Conservation (phyloP, 306 rosid species). For the Fragaria nilgerrensis region DNA sequence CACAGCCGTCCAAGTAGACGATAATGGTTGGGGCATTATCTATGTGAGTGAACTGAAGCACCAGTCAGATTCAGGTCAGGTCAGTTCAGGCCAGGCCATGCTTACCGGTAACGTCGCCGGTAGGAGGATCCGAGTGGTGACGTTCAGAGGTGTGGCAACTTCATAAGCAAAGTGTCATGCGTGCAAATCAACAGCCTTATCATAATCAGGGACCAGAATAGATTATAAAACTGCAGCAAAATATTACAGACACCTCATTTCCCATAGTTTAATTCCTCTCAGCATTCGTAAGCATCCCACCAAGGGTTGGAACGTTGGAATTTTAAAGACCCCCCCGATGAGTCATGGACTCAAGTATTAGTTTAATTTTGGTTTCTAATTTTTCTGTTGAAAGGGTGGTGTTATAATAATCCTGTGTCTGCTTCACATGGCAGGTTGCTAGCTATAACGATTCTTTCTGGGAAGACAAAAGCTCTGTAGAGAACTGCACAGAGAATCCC, state of each 20-base stretch:
- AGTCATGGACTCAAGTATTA: slow-evolving; percentile 20
- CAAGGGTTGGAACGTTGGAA: slow-evolving; percentile 40
- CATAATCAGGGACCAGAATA: slow-evolving; percentile 19
- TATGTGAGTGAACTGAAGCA: background rate
- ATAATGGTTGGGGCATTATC: slow-evolving; percentile 11
- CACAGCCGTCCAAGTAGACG: slow-evolving; percentile 36
- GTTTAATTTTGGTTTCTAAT: background rate
- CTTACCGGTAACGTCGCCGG: background rate
- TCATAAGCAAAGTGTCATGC: slow-evolving; percentile 39
- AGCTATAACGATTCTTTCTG: slow-evolving; percentile 29
- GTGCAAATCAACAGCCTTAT: slow-evolving; percentile 37
- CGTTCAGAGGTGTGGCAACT: slow-evolving; percentile 23
- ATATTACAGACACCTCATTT: slow-evolving; percentile 24
- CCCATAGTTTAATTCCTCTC: slow-evolving; percentile 33
- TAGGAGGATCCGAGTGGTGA: slow-evolving; percentile 15
- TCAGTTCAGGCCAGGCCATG: background rate
- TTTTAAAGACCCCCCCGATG: slow-evolving; percentile 21
- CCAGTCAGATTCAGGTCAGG: background rate
- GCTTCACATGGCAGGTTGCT: slow-evolving; percentile 68
- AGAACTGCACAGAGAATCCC: slow-evolving; percentile 63
- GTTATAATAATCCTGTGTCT: slow-evolving; percentile 17
- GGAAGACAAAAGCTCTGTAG: slow-evolving; percentile 45
- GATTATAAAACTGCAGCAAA: slow-evolving; percentile 3
- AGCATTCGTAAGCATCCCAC: slow-evolving; percentile 41
- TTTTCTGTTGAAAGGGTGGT: background rate